Evolutionary conservation across 192 early-diverging fungal species (phyloP).

Genomic region (Phlyctochytrium planicorne): DNA sequence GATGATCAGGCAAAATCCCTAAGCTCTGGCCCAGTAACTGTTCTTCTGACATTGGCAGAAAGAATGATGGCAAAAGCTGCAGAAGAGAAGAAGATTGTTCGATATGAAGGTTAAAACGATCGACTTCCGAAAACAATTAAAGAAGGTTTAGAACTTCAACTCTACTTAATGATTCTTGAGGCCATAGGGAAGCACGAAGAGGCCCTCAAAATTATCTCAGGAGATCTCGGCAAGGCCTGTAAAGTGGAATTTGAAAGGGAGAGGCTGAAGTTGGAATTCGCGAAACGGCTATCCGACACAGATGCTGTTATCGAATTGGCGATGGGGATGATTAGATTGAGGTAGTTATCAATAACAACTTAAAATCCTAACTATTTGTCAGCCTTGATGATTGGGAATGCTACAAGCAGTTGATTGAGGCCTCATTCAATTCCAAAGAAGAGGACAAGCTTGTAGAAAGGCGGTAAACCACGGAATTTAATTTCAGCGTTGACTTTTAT

Average conservation of each 20-base stretch:
- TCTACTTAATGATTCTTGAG: slow-evolving; percentile 73
- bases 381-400: slow-evolving; percentile 77
- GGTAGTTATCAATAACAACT: slow-evolving; percentile 19
- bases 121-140: neutral
- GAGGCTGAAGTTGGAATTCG: slow-evolving; percentile 42
- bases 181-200: slow-evolving; percentile 66
- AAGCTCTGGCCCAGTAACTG: slow-evolving; percentile 7
- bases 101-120: slow-evolving; percentile 57
- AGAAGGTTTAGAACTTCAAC: slow-evolving; percentile 72
- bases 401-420: slow-evolving; percentile 61
- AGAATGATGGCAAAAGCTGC: slow-evolving; percentile 80
- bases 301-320: slow-evolving; percentile 20
- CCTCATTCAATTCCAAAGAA: slow-evolving; percentile 46
- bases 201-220: slow-evolving; percentile 64
- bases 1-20: neutral
- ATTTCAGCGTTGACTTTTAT: neutral
- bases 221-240: slow-evolving; percentile 60
- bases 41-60: slow-evolving; percentile 74
- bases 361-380: slow-evolving; percentile 8
- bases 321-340: slow-evolving; percentile 19
- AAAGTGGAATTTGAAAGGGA: slow-evolving; percentile 70
- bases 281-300: slow-evolving; percentile 14
- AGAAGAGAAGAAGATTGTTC: slow-evolving; percentile 60
- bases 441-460: slow-evolving; percentile 23
- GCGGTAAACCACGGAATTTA: neutral